Base-by-base conservation (phyloP, 345 rosid species). In the Turritis glabra region DNA sequence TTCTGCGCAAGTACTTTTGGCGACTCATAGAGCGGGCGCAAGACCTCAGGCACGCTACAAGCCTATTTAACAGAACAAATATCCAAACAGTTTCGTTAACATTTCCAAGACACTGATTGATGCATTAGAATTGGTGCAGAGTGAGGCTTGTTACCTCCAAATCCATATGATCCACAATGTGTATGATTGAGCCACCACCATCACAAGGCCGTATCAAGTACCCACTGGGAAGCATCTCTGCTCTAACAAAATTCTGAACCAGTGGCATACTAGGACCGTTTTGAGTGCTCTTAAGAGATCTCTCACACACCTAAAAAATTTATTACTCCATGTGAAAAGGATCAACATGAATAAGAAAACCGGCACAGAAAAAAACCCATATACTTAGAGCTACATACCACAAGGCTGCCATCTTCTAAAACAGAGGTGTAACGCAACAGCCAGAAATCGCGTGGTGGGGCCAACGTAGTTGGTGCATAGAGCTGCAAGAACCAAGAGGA, bases 391-490 rank as follows among this genome's bases (percentile, higher is more conserved):
- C 14, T 53, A 67, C 88, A 50, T 76, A 95, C 99, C 92, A 92
- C 98, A 51, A 96, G 97, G 84, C 99, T 96, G 73, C 98, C 99
- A 82, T 96, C 99, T 85, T 96, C 99, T 77, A 96, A 72, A 67
- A 92, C 88, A 75, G 99, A 92, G 59, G 98, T 92, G 55, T 92
- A 96, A 58, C 98, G 97, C 81, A 96, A 72, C 82, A 92, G 75
- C 99, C 98, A 96, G 87, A 96, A 92, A 80, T 96, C 98, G 5
- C 98, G 99, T 57, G 97, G 97, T 38, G 99, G 99, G 1, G 96
- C 98, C 87, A 96, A 78, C 4, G 99, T 96, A 8, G 99, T 96
- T 30, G 98, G 98, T 4, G 98, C 98, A 85, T 92, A 96, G 79
- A 90, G 96, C 99, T 96, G 71, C 47, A 81, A 23, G 27, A 10